These are phyloP conservation scores for Erodium texanum DNA, from an alignment of 441 rosid genomes.

Conservation along the genomic window DNA sequence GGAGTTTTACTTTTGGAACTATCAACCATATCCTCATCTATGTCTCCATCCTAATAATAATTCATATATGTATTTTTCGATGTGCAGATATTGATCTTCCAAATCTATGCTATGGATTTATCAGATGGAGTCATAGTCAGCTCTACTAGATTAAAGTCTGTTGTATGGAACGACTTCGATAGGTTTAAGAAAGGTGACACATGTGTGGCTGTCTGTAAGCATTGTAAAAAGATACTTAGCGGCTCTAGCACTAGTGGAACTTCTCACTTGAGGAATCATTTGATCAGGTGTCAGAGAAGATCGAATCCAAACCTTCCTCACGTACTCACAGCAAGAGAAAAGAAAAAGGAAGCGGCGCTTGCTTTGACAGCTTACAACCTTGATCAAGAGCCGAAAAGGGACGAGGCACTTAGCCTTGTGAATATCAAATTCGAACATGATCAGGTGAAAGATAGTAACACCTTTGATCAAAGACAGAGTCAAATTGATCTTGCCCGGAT, in stretches of 20 bases:
- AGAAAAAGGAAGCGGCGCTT: conserved; percentile 43
- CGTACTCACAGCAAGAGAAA: conserved; percentile 31
- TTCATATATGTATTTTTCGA: conserved; percentile 7
- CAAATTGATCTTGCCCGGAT: conserved; percentile 59
- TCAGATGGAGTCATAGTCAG: conserved; percentile 59
- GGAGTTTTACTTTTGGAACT: no score
- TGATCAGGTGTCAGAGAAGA: conserved; percentile 59
- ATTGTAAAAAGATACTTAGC: conserved; percentile 59
- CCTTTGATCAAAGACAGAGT: conserved; percentile 54
- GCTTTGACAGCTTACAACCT: conserved; percentile 24
- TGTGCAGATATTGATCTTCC: conserved; percentile 20
- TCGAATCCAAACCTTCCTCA: conserved; percentile 24
- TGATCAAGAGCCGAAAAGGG: conserved; percentile 37
- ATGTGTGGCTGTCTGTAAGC: conserved; percentile 61
- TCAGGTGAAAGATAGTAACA: conserved; percentile 25
- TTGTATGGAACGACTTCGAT: conserved; percentile 76
- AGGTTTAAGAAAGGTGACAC: conserved; percentile 58
- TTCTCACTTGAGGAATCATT: conserved; percentile 66
- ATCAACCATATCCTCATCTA: no score
- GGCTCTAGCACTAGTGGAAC: conserved; percentile 77
- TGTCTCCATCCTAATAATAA: no score
- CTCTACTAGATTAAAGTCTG: conserved; percentile 58
- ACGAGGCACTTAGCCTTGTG: conserved; percentile 36
- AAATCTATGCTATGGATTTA: conserved; percentile 40
- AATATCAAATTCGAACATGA: conserved; percentile 39